Percentiles rank a stretch among this genome's conserved stretches.
Evolutionary conservation across 305 asterid species (phyloP).

Genomic region (Plantago rigida): DNA sequence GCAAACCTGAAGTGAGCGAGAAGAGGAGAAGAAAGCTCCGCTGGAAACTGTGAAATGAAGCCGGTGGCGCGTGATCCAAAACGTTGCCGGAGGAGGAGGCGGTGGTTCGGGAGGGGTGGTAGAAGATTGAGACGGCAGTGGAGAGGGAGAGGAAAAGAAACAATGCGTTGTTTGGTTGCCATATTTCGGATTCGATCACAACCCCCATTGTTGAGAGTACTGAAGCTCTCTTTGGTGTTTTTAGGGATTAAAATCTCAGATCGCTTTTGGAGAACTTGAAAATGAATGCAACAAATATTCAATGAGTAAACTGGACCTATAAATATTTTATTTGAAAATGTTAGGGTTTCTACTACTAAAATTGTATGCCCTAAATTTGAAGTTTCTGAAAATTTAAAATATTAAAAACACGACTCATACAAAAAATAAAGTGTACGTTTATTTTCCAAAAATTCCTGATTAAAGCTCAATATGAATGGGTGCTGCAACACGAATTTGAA

Average conservation of each 20-base stretch:
- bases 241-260: neutral
- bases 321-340: too few species aligned
- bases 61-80: slow-evolving; percentile 54
- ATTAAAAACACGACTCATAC: too few species aligned
- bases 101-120: slow-evolving; percentile 37
- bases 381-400: too few species aligned
- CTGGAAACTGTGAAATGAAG: slow-evolving; percentile 53
- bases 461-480: too few species aligned
- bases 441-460: too few species aligned
- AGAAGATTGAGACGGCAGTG: slow-evolving; percentile 48
- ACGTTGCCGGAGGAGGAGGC: slow-evolving; percentile 32
- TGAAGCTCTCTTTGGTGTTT: neutral
- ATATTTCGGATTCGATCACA: slow-evolving; percentile 56
- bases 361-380: too few species aligned
- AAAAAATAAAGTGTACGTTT: too few species aligned
- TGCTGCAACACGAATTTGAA: too few species aligned
- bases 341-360: too few species aligned
- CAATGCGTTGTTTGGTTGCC: slow-evolving; percentile 61
- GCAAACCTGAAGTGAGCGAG: slow-evolving; percentile 60
- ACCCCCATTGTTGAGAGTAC: slow-evolving; percentile 51
- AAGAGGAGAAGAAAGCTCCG: slow-evolving; percentile 54
- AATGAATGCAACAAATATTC: neutral
- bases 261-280: neutral
- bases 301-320: too few species aligned
- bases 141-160: slow-evolving; percentile 43